A percentile compares a stretch with the other conserved stretches of the same genome.
Conservation (phyloP, 768 basidiomycete genomes). For the Termitomyces sp. region DNA sequence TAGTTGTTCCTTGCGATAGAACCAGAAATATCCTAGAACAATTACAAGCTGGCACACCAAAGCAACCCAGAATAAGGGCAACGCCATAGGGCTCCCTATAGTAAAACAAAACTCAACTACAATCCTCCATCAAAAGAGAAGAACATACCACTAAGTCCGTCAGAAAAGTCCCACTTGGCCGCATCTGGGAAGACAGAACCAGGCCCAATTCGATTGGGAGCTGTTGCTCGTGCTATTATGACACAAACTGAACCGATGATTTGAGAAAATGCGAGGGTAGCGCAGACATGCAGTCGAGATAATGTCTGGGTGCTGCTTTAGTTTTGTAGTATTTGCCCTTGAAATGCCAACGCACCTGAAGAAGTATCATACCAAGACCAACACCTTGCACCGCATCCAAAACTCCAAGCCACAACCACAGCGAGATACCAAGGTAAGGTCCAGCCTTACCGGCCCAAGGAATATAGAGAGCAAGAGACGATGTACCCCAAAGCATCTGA, state of each 20-base stretch:
- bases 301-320: slow-evolving; percentile 50
- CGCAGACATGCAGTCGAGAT: slow-evolving; percentile 91
- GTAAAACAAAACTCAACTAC: neutral
- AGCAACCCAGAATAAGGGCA: slow-evolving; percentile 86
- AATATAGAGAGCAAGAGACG: slow-evolving; percentile 87
- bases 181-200: slow-evolving; percentile 89
- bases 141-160: slow-evolving; percentile 52
- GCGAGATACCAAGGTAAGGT: slow-evolving; percentile 82
- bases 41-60: slow-evolving; percentile 76
- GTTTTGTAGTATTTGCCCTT: slow-evolving; percentile 14
- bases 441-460: slow-evolving; percentile 88
- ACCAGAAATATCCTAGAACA: slow-evolving; percentile 92
- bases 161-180: slow-evolving; percentile 82
- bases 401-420: slow-evolving; percentile 96
- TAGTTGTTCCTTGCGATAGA: slow-evolving; percentile 94
- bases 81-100: slow-evolving; percentile 72
- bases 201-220: slow-evolving; percentile 86
- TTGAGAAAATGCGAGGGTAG: slow-evolving; percentile 87
- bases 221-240: slow-evolving; percentile 89
- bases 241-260: slow-evolving; percentile 87
- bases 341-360: slow-evolving; percentile 48
- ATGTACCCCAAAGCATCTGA: slow-evolving; percentile 92
- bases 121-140: neutral
- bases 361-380: slow-evolving; percentile 86
- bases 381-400: slow-evolving; percentile 93